Percentiles rank a stretch among this genome's conserved stretches.
These are phyloP conservation scores for Neoboletus magnificus DNA, from an alignment of 768 basidiomycete species.

Conservation along the genomic window DNA sequence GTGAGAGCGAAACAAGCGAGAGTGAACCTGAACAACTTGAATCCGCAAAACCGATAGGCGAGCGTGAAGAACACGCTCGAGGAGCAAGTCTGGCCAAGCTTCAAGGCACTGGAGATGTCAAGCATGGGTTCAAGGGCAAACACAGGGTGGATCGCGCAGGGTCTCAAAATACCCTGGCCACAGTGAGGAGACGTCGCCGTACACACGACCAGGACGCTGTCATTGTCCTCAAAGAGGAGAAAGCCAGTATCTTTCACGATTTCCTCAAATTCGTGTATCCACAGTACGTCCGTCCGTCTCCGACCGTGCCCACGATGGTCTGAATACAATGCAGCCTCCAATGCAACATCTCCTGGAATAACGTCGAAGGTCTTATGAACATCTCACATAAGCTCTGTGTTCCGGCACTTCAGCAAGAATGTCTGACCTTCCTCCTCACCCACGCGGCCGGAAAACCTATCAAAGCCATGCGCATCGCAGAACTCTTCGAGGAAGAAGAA, in stretches of 20 bases:
- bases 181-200: constrained; percentile 40
- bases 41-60: constrained; percentile 12
- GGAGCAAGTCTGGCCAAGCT: constrained; percentile 60
- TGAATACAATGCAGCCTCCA: constrained; percentile 52
- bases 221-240: constrained; percentile 88
- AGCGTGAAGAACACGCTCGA: constrained; percentile 39
- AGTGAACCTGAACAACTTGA: constrained; percentile 32
- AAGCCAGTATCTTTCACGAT: constrained; percentile 86
- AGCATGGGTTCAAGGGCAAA: constrained; percentile 26
- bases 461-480: constrained; percentile 89
- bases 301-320: background rate
- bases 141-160: constrained; percentile 11
- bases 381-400: constrained; percentile 88
- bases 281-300: constrained; percentile 52
- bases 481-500: constrained; percentile 86
- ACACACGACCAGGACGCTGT: constrained; percentile 69
- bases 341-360: constrained; percentile 94
- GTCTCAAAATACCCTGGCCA: constrained; percentile 37
- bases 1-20: constrained; percentile 35
- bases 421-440: constrained; percentile 82
- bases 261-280: constrained; percentile 93
- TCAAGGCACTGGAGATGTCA: constrained; percentile 35
- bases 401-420: constrained; percentile 75
- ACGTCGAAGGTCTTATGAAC: constrained; percentile 89
- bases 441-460: constrained; percentile 92